A percentile compares a stretch with the other conserved stretches of the same genome.
Evolutionary conservation across 2,329 filamentous ascomycete species (phyloP).

Genomic region (Fusarium devonianum): DNA sequence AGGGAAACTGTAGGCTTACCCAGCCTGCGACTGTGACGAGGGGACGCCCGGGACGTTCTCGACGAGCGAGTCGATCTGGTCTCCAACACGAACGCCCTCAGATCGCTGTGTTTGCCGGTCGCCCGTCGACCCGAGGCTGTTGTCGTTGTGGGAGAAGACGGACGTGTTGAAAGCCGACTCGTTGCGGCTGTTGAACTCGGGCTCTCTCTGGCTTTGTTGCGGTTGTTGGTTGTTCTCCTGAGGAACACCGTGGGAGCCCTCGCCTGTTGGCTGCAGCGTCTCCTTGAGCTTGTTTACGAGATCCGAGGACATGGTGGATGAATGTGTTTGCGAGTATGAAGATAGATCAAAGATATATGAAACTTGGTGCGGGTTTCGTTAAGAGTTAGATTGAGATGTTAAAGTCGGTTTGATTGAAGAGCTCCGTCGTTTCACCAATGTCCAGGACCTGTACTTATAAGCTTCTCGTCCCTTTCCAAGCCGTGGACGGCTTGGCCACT

Average conservation of each 20-base stretch:
- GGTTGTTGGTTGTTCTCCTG: neutral
- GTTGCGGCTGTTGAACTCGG: neutral
- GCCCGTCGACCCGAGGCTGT: neutral
- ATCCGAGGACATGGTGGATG: slow-evolving; percentile 25
- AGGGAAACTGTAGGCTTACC: slow-evolving; percentile 4
- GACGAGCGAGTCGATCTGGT: slow-evolving; percentile 22
- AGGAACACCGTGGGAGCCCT: slow-evolving; percentile 7
- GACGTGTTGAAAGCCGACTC: too few species aligned
- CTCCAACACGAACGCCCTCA: slow-evolving; percentile 23
- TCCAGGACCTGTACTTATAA: neutral
- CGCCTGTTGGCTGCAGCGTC: slow-evolving; percentile 17
- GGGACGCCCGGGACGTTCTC: slow-evolving; percentile 23
- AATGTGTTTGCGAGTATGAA: neutral
- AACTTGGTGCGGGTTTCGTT: too few species aligned
- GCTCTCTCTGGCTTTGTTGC: slow-evolving; percentile 10
- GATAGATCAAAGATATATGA: too few species aligned
- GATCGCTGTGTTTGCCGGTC: neutral
- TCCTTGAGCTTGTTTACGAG: slow-evolving; percentile 35
- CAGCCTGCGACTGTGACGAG: slow-evolving; percentile 2
- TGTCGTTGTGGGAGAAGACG: too few species aligned
- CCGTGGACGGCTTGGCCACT: neutral
- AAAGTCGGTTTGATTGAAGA: neutral
- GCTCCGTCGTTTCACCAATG: too few species aligned
- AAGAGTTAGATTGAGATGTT: neutral
- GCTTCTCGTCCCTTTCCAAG: neutral